These are phyloP conservation scores for Escallonia rubra DNA, from an alignment of 129 eudicot species.

Conservation along the genomic window DNA sequence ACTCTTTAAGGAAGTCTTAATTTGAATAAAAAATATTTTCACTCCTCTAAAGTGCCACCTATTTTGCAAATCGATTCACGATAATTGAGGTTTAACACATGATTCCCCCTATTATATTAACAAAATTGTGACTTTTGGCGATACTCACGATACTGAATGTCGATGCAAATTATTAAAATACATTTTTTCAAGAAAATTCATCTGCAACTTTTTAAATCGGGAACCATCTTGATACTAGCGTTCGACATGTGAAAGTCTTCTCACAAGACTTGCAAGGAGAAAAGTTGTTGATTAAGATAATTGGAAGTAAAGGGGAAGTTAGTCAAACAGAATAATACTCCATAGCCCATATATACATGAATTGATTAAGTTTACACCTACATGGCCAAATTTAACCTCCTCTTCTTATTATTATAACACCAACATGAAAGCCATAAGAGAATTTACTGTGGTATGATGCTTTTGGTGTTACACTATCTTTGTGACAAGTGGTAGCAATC, in stretches of 20 bases:
- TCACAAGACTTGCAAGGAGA: neutral
- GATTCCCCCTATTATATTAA: neutral
- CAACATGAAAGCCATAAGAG: too few species aligned
- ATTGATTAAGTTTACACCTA: too few species aligned
- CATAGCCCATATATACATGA: neutral
- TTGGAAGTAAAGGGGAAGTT: neutral
- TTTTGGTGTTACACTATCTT: too few species aligned
- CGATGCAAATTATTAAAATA: neutral
- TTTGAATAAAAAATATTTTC: too few species aligned
- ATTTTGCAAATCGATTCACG: neutral
- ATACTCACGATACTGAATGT: neutral
- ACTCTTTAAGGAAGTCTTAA: too few species aligned
- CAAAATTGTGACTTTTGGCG: neutral
- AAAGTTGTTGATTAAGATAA: neutral
- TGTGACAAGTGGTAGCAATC: too few species aligned
- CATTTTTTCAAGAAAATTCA: neutral
- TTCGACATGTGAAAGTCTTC: neutral
- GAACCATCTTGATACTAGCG: neutral
- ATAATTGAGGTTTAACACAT: neutral
- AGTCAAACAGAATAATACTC: neutral
- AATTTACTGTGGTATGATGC: too few species aligned
- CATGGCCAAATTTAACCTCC: too few species aligned
- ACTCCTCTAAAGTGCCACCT: too few species aligned
- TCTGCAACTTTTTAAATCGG: neutral
- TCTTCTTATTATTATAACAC: too few species aligned